phyloP scores from a whole-genome alignment of 306 rosid species.

The Vigna angularis region DNA sequence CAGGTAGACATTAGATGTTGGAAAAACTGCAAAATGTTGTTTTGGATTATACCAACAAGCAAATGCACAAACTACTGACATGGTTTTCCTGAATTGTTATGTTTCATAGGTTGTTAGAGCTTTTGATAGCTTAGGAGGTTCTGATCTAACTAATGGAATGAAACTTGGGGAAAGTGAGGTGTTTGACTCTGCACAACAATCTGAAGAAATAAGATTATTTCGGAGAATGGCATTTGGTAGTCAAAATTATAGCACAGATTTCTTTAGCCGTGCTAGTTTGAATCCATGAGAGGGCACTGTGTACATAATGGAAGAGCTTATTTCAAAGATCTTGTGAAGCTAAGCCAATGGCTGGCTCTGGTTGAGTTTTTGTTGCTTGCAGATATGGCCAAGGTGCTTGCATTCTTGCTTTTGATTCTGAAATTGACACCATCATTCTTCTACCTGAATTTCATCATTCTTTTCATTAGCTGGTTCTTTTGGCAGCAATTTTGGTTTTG shows the following conservation, averaged over 20 bases:
- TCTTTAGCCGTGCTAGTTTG: constrained; percentile 59
- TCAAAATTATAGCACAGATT: constrained; percentile 76
- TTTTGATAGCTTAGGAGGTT: constrained; percentile 68
- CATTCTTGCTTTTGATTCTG: constrained; percentile 38
- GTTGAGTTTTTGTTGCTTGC: constrained; percentile 34
- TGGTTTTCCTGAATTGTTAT: constrained; percentile 40
- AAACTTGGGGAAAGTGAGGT: constrained; percentile 79
- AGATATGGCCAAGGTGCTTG: constrained; percentile 40
- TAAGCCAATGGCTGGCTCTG: constrained; percentile 34
- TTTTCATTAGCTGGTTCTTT: constrained; percentile 39
- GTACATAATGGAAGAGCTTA: constrained; percentile 46
- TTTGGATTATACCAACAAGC: background rate
- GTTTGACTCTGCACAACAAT: constrained; percentile 72
- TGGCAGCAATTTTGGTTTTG: constrained; percentile 40
- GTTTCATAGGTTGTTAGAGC: constrained; percentile 85
- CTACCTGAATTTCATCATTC: constrained; percentile 44
- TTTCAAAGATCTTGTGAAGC: constrained; percentile 40
- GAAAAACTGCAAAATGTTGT: constrained; percentile 10
- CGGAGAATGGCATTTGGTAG: constrained; percentile 81
- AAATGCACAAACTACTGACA: constrained; percentile 17
- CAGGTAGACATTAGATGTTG: constrained; percentile 62
- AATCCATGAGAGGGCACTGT: constrained; percentile 43
- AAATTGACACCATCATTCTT: constrained; percentile 48
- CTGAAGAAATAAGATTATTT: constrained; percentile 74
- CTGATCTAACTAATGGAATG: constrained; percentile 90